A percentile compares a stretch with the other conserved stretches of the same genome.
Conservation (phyloP, 1,284 basidiomycete species). For the Ustilago hordei region DNA sequence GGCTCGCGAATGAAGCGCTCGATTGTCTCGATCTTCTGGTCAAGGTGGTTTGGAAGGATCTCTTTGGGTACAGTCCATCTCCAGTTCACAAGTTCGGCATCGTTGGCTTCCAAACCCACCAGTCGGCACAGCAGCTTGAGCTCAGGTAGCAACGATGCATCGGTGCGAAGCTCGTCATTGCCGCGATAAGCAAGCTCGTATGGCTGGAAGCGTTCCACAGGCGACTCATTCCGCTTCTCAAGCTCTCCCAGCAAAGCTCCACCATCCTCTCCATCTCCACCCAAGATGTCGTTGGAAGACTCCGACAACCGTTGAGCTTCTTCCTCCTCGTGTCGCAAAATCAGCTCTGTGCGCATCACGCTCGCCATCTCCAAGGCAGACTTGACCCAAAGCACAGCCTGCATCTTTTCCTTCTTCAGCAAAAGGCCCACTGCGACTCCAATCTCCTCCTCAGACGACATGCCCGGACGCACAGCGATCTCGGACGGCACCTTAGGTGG, state of each 20-base stretch:
- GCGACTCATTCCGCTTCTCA: constrained; percentile 39
- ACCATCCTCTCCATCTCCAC: constrained; percentile 12
- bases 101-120: constrained; percentile 55
- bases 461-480: constrained; percentile 57
- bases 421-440: constrained; percentile 66
- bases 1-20: constrained; percentile 65
- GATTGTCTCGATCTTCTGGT: constrained; percentile 58
- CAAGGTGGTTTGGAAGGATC: constrained; percentile 51
- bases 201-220: constrained; percentile 36
- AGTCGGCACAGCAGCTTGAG: constrained; percentile 67
- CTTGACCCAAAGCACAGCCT: constrained; percentile 64
- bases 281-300: neutral
- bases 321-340: constrained; percentile 39
- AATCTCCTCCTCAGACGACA: constrained; percentile 55
- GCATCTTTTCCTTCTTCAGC: constrained; percentile 62
- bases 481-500: constrained; percentile 54
- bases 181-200: constrained; percentile 41
- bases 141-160: constrained; percentile 56
- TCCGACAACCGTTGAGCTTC: constrained; percentile 20
- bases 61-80: constrained; percentile 60
- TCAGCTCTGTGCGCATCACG: constrained; percentile 51
- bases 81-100: constrained; percentile 52
- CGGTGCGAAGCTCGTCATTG: constrained; percentile 54
- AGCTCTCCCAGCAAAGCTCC: constrained; percentile 29
- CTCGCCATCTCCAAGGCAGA: constrained; percentile 63